These are phyloP conservation scores for Alternaria incomplexa DNA, from an alignment of 2,329 filamentous ascomycete genomes.

Conservation along the genomic window DNA sequence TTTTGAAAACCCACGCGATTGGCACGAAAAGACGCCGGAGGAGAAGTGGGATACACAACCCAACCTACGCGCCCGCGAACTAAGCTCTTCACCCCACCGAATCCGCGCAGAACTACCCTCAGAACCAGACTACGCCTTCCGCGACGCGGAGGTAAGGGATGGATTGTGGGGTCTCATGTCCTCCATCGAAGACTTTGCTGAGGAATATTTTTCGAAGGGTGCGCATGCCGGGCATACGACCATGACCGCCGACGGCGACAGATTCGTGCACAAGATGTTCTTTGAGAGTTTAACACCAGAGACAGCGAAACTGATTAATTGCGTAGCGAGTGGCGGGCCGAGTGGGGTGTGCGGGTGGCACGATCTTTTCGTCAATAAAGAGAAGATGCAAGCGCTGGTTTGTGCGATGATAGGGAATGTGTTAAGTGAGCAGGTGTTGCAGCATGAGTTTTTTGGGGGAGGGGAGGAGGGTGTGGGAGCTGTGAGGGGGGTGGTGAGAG, in stretches of 20 bases:
- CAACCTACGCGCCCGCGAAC: conserved; percentile 1
- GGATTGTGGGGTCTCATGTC: conserved; percentile 20
- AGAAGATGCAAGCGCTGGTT: conserved; percentile 29
- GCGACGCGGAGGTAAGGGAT: conserved; percentile 37
- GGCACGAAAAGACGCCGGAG: fast-evolving
- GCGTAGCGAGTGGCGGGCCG: conserved; percentile 34
- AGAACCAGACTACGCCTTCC: conserved; percentile 32
- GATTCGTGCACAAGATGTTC: not conserved
- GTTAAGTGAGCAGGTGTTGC: conserved; percentile 38
- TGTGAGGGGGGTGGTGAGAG: no score
- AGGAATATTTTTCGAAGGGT: not conserved
- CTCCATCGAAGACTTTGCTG: conserved; percentile 8
- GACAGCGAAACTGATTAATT: conserved; percentile 32
- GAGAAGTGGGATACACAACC: not conserved
- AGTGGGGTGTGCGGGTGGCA: conserved; percentile 30
- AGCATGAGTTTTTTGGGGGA: conserved; percentile 34
- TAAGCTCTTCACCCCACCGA: not conserved
- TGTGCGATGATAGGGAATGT: conserved; percentile 39
- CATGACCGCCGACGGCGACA: no score
- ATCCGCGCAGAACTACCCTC: not conserved
- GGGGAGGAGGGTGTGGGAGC: not conserved
- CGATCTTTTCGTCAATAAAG: conserved; percentile 24
- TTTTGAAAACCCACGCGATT: fast-evolving
- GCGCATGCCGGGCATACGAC: no score
- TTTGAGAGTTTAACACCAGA: conserved; percentile 10